These are phyloP conservation scores for Cyberlindnera mrakii DNA, from an alignment of 805 yeast species.

Conservation along the genomic window DNA sequence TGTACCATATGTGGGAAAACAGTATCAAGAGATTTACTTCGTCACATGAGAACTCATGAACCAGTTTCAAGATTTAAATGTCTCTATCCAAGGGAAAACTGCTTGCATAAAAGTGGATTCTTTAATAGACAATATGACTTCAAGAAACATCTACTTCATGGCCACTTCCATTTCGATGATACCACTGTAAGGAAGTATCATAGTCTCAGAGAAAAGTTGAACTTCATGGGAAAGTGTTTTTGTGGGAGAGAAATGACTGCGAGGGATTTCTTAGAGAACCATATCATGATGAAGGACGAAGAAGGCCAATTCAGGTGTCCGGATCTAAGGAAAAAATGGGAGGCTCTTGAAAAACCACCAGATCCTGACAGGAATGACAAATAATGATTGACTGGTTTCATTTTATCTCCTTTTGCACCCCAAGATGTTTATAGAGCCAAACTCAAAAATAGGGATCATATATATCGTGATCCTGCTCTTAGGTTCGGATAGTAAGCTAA, in stretches of 20 bases:
- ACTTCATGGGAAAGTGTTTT: conserved; percentile 44
- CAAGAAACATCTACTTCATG: conserved; percentile 57
- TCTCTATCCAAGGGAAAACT: conserved; percentile 45
- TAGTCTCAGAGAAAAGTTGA: conserved; percentile 46
- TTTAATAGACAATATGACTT: conserved; percentile 65
- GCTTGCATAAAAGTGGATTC: conserved; percentile 55
- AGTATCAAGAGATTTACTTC: conserved; percentile 52
- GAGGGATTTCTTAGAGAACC: conserved; percentile 48
- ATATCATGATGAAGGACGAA: conserved; percentile 32
- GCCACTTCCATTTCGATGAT: conserved; percentile 52
- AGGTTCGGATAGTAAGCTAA: too few species aligned
- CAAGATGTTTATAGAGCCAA: too few species aligned
- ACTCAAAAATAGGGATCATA: too few species aligned
- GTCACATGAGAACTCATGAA: conserved; percentile 61
- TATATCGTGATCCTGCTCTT: too few species aligned
- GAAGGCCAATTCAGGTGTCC: conserved; percentile 3
- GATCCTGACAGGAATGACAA: too few species aligned
- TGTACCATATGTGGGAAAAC: conserved; percentile 49
- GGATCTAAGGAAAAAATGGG: conserved; percentile 6
- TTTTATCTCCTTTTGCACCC: too few species aligned
- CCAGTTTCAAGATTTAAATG: conserved; percentile 50
- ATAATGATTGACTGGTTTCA: too few species aligned
- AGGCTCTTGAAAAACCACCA: background rate
- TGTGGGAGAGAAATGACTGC: conserved; percentile 48
- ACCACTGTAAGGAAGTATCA: conserved; percentile 28